Percentiles rank a stretch among this genome's conserved stretches.
Conservation (phyloP, 208 protist species). For the Crithidia expoeki region DNA sequence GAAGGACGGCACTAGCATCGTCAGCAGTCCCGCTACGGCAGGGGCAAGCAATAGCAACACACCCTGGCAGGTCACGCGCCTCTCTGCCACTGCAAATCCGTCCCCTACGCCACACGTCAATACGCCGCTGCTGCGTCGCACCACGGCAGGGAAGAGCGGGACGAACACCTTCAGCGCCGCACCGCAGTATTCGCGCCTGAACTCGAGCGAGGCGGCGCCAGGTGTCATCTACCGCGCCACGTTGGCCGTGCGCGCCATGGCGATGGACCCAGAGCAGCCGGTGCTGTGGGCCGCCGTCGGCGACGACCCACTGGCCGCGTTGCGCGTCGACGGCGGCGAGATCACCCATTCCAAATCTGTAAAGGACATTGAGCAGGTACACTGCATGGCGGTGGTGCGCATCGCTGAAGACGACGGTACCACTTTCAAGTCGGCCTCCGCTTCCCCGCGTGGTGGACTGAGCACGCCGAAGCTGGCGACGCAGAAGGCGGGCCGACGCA, state of each 20-base stretch:
- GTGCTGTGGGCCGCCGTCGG: slow-evolving; percentile 75
- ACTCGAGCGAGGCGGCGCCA: slow-evolving; percentile 29
- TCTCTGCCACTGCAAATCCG: background rate
- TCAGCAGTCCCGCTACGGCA: background rate
- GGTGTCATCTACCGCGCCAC: slow-evolving; percentile 63
- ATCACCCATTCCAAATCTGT: slow-evolving; percentile 56
- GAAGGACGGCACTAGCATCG: background rate
- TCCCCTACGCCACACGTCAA: slow-evolving; percentile 4
- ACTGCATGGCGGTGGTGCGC: slow-evolving; percentile 82
- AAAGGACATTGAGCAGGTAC: slow-evolving; percentile 73
- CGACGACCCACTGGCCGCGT: slow-evolving; percentile 69
- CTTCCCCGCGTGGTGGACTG: background rate
- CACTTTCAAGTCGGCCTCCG: slow-evolving; percentile 65
- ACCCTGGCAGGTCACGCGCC: background rate
- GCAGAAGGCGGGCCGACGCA: slow-evolving; percentile 13
- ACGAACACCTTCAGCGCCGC: background rate
- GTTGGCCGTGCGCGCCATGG: slow-evolving; percentile 66
- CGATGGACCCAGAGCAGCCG: slow-evolving; percentile 62
- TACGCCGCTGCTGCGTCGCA: slow-evolving; percentile 6
- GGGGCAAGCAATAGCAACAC: background rate
- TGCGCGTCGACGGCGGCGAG: slow-evolving; percentile 64
- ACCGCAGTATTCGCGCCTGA: slow-evolving; percentile 34
- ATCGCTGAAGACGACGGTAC: slow-evolving; percentile 56
- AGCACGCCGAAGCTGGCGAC: slow-evolving; percentile 16
- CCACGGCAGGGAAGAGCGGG: slow-evolving; percentile 8